phyloP scores from a whole-genome alignment of 345 rosid genomes.

The Ceriops zippeliana region DNA sequence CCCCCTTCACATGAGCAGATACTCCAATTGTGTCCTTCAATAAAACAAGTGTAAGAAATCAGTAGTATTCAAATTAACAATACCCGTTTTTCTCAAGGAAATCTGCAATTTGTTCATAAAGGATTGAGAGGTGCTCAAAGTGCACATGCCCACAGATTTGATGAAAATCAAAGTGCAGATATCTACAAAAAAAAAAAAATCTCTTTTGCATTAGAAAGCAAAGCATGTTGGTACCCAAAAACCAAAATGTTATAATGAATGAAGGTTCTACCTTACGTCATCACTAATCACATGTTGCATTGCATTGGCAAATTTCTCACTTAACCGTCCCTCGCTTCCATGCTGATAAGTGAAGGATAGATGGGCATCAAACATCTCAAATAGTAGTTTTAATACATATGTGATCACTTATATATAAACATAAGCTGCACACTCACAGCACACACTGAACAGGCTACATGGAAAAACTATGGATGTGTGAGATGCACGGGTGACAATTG shows the following conservation, averaged over 20 bases:
- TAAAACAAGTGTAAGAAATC: no score
- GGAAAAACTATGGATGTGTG: not conserved
- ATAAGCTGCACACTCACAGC: not conserved
- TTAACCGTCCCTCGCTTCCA: conserved; percentile 88
- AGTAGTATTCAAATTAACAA: not conserved
- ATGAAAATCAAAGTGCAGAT: conserved; percentile 95
- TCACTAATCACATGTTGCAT: conserved; percentile 65
- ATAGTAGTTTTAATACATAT: conserved; percentile 13
- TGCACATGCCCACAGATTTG: conserved; percentile 87
- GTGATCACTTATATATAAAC: not conserved
- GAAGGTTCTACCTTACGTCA: conserved; percentile 73
- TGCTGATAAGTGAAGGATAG: conserved; percentile 52
- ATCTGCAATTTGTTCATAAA: conserved; percentile 75
- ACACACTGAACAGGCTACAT: not conserved
- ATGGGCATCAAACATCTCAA: conserved; percentile 19
- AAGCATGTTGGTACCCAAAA: not conserved
- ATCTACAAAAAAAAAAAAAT: conserved; percentile 46
- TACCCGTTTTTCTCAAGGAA: conserved; percentile 89
- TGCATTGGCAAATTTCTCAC: conserved; percentile 64
- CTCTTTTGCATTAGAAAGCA: conserved; percentile 19
- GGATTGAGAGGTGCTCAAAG: conserved; percentile 93
- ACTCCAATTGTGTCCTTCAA: no score
- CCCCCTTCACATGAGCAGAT: no score
- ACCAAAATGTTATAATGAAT: conserved; percentile 21
- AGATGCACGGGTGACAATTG: not conserved